Base-by-base conservation (phyloP, 805 yeast genomes). In the Wickerhamiella qilinensis region DNA sequence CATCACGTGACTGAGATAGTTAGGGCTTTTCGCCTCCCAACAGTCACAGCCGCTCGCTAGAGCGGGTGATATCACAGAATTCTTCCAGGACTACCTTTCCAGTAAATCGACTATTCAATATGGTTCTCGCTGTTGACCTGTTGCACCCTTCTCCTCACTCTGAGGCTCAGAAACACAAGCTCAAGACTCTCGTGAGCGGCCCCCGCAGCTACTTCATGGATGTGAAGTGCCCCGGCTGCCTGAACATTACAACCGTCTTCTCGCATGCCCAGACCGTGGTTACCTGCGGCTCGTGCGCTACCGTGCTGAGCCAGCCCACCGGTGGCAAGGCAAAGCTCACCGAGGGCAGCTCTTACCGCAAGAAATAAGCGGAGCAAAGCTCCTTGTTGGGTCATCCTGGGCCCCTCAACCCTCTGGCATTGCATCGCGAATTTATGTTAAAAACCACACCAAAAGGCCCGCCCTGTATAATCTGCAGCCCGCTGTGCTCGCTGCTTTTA, bases 131-230 rank as follows among this genome's bases (percentile, higher is more conserved):
- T 76, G 93, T 83, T 73, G 97, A 86, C 77, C 80, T 86, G 69
- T 77, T 91, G 65, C 81, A 91, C 93, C 99, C 99, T 69, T 69
- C 80, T 67, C 82, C 94, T 63, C 93, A 88, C 64, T 65, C 94
- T 57, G 99, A 91, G 78, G 86, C 85, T 60, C 78, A 76, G 70
- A 77, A 86, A 69, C 94, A 91, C 84, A 91, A 91, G 73, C 76
- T 86, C 64, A 91, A 88, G 85, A 77, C 81, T 61, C 80, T 91
- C 63, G 99, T 91, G 56, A 95, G 88, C 68, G 65, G 81, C 50
- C 99, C 99, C 69, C 83, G 97, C 79, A 86, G 97, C 46, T 91
- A 73, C 78, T 91, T 91, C 81, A 86, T 91, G 95, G 99, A 91
- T 65, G 98, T 91, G 58, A 91, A 88, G 71, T 91, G 98, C 71